Percentiles rank a stretch among this genome's conserved stretches.
phyloP scores from a whole-genome alignment of 768 basidiomycete genomes.

The Boletus patriciae region DNA sequence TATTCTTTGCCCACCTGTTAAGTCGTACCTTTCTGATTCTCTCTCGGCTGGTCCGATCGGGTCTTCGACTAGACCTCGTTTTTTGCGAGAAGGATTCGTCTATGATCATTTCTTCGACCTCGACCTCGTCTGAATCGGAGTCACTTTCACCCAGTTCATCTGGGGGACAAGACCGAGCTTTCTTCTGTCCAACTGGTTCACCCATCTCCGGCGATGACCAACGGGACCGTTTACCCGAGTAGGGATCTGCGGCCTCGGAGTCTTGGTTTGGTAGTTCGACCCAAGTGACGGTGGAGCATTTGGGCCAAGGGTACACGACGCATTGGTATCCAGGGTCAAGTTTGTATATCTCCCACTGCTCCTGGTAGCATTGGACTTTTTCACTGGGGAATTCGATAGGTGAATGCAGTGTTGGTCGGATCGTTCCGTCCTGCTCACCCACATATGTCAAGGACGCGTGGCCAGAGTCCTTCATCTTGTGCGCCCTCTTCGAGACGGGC shows the following conservation, averaged over 20 bases:
- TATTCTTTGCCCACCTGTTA: slow-evolving; percentile 30
- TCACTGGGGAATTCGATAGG: slow-evolving; percentile 38
- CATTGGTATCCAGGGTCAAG: slow-evolving; percentile 76
- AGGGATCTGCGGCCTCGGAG: slow-evolving; percentile 5
- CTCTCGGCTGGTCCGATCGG: slow-evolving; percentile 31
- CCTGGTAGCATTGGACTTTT: slow-evolving; percentile 55
- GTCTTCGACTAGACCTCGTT: slow-evolving; percentile 15
- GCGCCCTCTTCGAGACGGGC: slow-evolving; percentile 59
- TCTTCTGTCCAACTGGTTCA: slow-evolving; percentile 24
- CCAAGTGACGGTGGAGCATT: slow-evolving; percentile 27
- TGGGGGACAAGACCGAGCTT: slow-evolving; percentile 23
- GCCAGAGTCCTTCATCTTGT: slow-evolving; percentile 69
- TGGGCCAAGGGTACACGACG: slow-evolving; percentile 47
- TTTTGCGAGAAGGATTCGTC: slow-evolving; percentile 33
- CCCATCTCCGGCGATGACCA: slow-evolving; percentile 25
- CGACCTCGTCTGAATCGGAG: slow-evolving; percentile 41
- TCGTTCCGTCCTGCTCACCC: slow-evolving; percentile 50
- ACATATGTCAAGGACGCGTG: slow-evolving; percentile 62
- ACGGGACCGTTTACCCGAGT: slow-evolving; percentile 29
- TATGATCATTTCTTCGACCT: slow-evolving; percentile 53
- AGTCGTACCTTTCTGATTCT: slow-evolving; percentile 29
- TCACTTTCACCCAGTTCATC: slow-evolving; percentile 23
- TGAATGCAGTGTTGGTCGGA: slow-evolving; percentile 7
- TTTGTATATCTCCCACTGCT: slow-evolving; percentile 87
- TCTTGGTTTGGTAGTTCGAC: slow-evolving; percentile 15